phyloP scores from a whole-genome alignment of 371 early-diverging fungal species.

The Mucor indicus region DNA sequence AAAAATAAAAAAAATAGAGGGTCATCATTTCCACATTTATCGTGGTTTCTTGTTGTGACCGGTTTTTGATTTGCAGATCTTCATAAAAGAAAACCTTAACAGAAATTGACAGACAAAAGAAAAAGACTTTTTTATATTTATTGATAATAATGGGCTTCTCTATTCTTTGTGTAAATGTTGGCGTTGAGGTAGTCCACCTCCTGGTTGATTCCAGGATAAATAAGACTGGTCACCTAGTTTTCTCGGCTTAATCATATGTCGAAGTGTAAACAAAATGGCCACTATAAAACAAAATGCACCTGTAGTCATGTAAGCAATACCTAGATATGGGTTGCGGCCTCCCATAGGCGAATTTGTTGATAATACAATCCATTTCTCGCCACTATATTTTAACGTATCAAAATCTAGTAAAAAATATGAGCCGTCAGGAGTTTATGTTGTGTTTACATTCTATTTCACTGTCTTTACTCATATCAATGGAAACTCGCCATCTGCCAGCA shows the following conservation, averaged over 20 bases:
- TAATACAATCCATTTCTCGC: slow-evolving; percentile 91
- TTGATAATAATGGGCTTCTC: not conserved
- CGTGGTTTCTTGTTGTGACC: slow-evolving; percentile 22
- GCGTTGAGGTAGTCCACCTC: slow-evolving; percentile 33
- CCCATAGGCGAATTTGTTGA: slow-evolving; percentile 91
- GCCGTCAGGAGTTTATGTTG: not conserved
- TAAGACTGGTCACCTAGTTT: slow-evolving; percentile 46
- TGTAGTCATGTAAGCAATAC: slow-evolving; percentile 88
- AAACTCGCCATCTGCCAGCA: slow-evolving; percentile 63
- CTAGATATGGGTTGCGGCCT: slow-evolving; percentile 93
- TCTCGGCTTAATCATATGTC: slow-evolving; percentile 84
- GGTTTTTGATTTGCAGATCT: too few relatives aligned
- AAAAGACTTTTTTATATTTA: not conserved
- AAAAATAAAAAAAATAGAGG: too few relatives aligned
- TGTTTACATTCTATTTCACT: not conserved
- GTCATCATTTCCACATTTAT: not conserved
- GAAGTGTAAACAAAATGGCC: slow-evolving; percentile 78
- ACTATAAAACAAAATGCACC: slow-evolving; percentile 83
- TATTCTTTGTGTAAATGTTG: slow-evolving; percentile 20
- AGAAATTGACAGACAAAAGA: not conserved
- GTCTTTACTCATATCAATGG: slow-evolving; percentile 61
- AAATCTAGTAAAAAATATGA: slow-evolving; percentile 55
- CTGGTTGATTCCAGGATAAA: slow-evolving; percentile 40
- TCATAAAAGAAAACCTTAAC: too few relatives aligned
- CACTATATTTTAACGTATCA: slow-evolving; percentile 78